These are phyloP conservation scores for Drechslerella stenobrocha DNA, from an alignment of 2,329 filamentous ascomycete species.

Conservation along the genomic window DNA sequence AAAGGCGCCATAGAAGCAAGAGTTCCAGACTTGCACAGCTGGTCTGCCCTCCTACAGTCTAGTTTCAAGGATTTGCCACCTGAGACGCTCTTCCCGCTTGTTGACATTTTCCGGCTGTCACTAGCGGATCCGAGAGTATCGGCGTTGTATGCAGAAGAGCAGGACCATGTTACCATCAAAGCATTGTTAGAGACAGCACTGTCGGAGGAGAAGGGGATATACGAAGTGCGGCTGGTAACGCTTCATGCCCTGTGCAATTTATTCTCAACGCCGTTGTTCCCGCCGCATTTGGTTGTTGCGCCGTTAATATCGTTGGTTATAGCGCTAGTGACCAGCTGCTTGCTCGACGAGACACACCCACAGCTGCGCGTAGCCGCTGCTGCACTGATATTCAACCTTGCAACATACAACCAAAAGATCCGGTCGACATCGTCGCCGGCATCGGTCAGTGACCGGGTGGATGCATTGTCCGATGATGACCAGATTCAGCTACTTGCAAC, in stretches of 20 bases:
- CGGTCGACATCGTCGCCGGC: slow-evolving; percentile 53
- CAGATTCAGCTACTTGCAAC: slow-evolving; percentile 82
- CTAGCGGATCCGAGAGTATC: slow-evolving; percentile 77
- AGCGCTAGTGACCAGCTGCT: slow-evolving; percentile 71
- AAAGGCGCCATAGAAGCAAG: slow-evolving; percentile 67
- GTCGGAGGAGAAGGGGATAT: slow-evolving; percentile 56
- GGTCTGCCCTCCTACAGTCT: slow-evolving; percentile 66
- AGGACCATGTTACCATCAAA: slow-evolving; percentile 65
- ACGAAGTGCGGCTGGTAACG: slow-evolving; percentile 79
- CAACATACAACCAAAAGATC: slow-evolving; percentile 67
- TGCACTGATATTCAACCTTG: slow-evolving; percentile 80
- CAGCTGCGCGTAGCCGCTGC: slow-evolving; percentile 80
- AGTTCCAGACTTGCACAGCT: slow-evolving; percentile 69
- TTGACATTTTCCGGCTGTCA: slow-evolving; percentile 81
- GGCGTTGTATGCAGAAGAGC: slow-evolving; percentile 78
- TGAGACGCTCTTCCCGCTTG: slow-evolving; percentile 73
- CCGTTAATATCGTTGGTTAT: slow-evolving; percentile 65
- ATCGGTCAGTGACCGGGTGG: slow-evolving; percentile 63
- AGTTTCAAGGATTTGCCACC: slow-evolving; percentile 63
- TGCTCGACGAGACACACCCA: slow-evolving; percentile 74
- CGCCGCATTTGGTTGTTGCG: slow-evolving; percentile 65
- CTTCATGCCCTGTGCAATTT: slow-evolving; percentile 83
- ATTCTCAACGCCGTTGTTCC: slow-evolving; percentile 74
- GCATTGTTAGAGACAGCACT: slow-evolving; percentile 64
- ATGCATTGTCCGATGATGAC: slow-evolving; percentile 68